Evolutionary conservation across 306 rosid species (phyloP).

Genomic region (Quercus gilva): DNA sequence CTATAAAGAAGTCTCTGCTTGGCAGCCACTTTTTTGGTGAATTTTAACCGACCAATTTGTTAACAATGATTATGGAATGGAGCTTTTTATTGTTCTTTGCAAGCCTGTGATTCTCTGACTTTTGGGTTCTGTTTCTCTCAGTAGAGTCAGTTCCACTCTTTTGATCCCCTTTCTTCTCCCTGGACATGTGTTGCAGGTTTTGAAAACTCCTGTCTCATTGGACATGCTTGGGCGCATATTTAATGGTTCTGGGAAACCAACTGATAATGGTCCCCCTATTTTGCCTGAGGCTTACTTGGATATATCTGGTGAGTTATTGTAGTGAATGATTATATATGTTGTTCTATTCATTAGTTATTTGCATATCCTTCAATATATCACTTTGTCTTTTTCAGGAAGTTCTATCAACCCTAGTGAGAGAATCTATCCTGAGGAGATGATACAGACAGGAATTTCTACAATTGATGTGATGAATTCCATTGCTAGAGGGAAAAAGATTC

Average conservation of each 20-base stretch:
- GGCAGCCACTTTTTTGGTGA: neutral
- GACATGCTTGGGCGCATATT: slow-evolving; percentile 99
- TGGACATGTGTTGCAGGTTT: slow-evolving; percentile 55
- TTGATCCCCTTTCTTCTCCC: slow-evolving; percentile 4
- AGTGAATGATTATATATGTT: neutral
- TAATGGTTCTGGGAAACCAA: slow-evolving; percentile 99
- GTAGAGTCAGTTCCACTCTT: slow-evolving; percentile 8
- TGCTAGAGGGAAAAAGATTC: slow-evolving; percentile 99
- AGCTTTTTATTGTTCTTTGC: neutral
- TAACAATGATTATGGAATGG: neutral
- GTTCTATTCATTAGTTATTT: slow-evolving; percentile 3
- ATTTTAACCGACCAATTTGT: neutral
- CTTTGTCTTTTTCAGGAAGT: slow-evolving; percentile 58
- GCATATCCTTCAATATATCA: neutral
- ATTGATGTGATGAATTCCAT: slow-evolving; percentile 99
- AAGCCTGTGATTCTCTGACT: slow-evolving; percentile 12
- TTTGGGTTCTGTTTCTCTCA: slow-evolving; percentile 7
- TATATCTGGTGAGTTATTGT: slow-evolving; percentile 69
- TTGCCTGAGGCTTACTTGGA: slow-evolving; percentile 99
- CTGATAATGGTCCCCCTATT: slow-evolving; percentile 97
- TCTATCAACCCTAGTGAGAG: slow-evolving; percentile 99
- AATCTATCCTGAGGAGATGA: slow-evolving; percentile 99
- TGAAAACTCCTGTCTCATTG: slow-evolving; percentile 96
- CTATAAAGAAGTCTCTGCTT: neutral
- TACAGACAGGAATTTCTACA: slow-evolving; percentile 97